These are phyloP conservation scores for Malassezia obtusa DNA, from an alignment of 1,284 basidiomycete species.

Conservation along the genomic window DNA sequence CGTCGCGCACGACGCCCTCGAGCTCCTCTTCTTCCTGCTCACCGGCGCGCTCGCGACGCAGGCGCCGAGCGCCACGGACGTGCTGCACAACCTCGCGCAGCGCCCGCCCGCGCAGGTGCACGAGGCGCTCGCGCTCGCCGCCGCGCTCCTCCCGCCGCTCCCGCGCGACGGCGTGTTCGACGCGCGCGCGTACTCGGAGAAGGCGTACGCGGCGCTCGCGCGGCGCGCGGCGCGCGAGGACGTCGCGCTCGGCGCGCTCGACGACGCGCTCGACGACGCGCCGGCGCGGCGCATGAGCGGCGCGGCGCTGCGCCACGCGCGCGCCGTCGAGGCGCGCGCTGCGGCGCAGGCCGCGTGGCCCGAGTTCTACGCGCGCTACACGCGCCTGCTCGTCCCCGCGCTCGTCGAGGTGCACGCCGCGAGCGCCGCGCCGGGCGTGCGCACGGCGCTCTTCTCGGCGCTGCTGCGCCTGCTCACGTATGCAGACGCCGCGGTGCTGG, in stretches of 20 bases:
- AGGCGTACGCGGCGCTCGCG: constrained; percentile 54
- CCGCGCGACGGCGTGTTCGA: constrained; percentile 80
- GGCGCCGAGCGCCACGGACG: constrained; percentile 58
- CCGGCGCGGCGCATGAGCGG: constrained; percentile 6
- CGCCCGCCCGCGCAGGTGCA: constrained; percentile 68
- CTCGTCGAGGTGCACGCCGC: constrained; percentile 44
- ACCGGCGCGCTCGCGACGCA: constrained; percentile 25
- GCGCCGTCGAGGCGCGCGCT: constrained; percentile 28
- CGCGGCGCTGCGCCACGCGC: constrained; percentile 17
- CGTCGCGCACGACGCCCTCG: constrained; percentile 40
- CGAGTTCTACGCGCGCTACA: constrained; percentile 35
- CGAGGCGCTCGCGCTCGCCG: constrained; percentile 37
- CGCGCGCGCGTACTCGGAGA: constrained; percentile 76
- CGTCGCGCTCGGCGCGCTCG: constrained; percentile 5
- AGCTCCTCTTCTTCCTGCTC: constrained; percentile 41
- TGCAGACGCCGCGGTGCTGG: constrained; percentile 31
- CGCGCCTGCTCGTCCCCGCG: constrained; percentile 39
- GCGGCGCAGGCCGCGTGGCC: constrained; percentile 32
- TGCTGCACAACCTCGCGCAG: constrained; percentile 92
- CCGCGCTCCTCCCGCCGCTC: constrained; percentile 39
- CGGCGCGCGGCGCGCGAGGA: constrained; percentile 18
- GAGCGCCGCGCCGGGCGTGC: constrained; percentile 32
- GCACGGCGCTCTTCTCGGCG: constrained; percentile 33
- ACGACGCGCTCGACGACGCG: neutral
- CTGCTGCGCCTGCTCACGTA: constrained; percentile 44